Evolutionary conservation across 768 basidiomycete species (phyloP), one percentile per base, ranked within the genome.

Genomic region (Lentinula sp.): DNA sequence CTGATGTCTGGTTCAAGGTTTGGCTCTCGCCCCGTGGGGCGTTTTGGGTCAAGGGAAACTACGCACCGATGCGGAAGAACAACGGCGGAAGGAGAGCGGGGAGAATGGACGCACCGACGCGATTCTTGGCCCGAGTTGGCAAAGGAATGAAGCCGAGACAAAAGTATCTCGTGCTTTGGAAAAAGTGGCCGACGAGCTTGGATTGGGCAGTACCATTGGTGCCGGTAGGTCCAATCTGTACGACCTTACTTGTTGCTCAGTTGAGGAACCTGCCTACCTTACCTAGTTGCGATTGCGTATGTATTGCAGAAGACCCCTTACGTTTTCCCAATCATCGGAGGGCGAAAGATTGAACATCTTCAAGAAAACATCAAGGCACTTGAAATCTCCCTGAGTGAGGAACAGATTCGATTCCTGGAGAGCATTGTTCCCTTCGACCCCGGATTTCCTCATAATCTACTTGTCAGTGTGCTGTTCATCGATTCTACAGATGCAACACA

Each of bases 321-420:
- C 28, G 28, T 28, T 28, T 28, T 28, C 28, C 28, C 28, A 28
- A 28, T 28, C 28, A 28, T 28, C 28, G 28, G 28, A 28, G 28
- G 28, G 28, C 84, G 67, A 73, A 85, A 83, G 65, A 69, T 82
- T 46, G 81, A 82, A 66, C 80, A 85, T 39, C 68, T 85, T 20
- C 51, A 71, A 46, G 75, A 76, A 48, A 86, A 84, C 65, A 59
- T 84, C 18, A 76, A 83, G 64, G 81, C 82, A 3, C 67, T 85
- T 6, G 73, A 77, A 10, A 78, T 85, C 41, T 62, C 71, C 0
- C 76, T 85, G 49, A 75, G 75, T 2, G 63, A 71, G 0, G 77
- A 78, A 43, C 81, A 85, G 18, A 78, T 84, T 43, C 68, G 72
- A 39, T 74, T 71, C 43, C 63, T 85, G 12, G 83, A 85, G 54